Conservation (phyloP, 768 basidiomycete species). For the Kwoniella botswanensis region DNA sequence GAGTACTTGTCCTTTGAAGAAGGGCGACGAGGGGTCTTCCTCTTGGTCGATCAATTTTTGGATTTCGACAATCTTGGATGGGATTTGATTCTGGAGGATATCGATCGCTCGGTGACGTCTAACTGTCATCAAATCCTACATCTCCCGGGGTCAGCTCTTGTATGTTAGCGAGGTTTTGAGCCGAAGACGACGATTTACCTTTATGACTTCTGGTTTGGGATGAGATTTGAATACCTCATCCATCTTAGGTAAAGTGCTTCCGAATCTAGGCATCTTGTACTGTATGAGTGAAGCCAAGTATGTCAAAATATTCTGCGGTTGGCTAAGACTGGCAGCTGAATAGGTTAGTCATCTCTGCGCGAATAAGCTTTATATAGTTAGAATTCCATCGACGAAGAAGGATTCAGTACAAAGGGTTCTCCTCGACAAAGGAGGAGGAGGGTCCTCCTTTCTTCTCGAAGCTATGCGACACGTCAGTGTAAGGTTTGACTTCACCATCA, state of each 20-base stretch:
- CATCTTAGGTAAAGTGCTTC: slow-evolving; percentile 28
- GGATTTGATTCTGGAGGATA: slow-evolving; percentile 38
- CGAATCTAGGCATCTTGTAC: slow-evolving; percentile 21
- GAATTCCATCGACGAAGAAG: background rate
- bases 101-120: slow-evolving; percentile 37
- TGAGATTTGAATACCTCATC: slow-evolving; percentile 40
- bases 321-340: background rate
- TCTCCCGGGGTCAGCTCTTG: background rate
- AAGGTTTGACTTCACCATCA: background rate
- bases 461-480: background rate
- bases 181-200: slow-evolving; percentile 32
- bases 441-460: slow-evolving; percentile 5
- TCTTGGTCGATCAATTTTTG: slow-evolving; percentile 32
- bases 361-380: slow-evolving; percentile 2
- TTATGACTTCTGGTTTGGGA: slow-evolving; percentile 31
- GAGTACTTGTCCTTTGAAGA: slow-evolving; percentile 31
- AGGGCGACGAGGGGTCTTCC: slow-evolving; percentile 34
- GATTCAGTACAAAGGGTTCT: slow-evolving; percentile 15
- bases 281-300: background rate
- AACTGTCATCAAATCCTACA: slow-evolving; percentile 34
- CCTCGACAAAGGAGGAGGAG: slow-evolving; percentile 8
- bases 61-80: slow-evolving; percentile 38
- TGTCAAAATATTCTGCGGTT: slow-evolving; percentile 17
- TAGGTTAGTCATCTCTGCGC: background rate
- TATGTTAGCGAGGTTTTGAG: no score